Percentiles rank a stretch among this genome's conserved stretches.
These are phyloP conservation scores for Sporopachydermia quercuum DNA, from an alignment of 805 yeast genomes.

Conservation along the genomic window DNA sequence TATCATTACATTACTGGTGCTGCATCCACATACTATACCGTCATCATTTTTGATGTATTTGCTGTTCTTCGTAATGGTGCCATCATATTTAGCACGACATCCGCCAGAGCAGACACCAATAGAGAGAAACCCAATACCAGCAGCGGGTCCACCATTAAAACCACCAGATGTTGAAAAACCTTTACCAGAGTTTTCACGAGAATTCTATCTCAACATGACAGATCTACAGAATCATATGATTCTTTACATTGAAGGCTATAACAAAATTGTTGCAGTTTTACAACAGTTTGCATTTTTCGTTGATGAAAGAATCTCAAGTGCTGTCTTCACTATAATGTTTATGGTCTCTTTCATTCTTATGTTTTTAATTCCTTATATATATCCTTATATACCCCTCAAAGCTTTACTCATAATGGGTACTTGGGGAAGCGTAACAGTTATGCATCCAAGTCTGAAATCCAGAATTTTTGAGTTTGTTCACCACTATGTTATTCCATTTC, in stretches of 20 bases:
- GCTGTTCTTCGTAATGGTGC: slow-evolving; percentile 43
- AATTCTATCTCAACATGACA: slow-evolving; percentile 62
- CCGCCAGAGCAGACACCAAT: slow-evolving; percentile 36
- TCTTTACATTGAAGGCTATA: slow-evolving; percentile 47
- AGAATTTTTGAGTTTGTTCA: background rate
- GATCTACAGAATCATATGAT: slow-evolving; percentile 76
- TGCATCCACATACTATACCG: slow-evolving; percentile 43
- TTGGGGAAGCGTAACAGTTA: background rate
- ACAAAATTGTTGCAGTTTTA: slow-evolving; percentile 33
- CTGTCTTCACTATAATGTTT: background rate
- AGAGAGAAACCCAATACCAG: slow-evolving; percentile 27
- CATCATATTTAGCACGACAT: slow-evolving; percentile 47
- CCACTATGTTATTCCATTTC: background rate
- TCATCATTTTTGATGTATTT: slow-evolving; percentile 32
- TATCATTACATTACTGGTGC: slow-evolving; percentile 33
- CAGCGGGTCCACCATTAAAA: slow-evolving; percentile 35
- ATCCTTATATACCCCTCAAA: background rate
- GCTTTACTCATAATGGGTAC: background rate
- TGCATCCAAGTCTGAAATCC: background rate
- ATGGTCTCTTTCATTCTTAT: background rate
- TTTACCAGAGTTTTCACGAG: slow-evolving; percentile 64
- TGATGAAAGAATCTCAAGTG: slow-evolving; percentile 26
- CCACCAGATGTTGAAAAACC: slow-evolving; percentile 46
- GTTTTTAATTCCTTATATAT: background rate
- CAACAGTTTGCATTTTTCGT: slow-evolving; percentile 46